Evolutionary conservation across 1,284 basidiomycete genomes (phyloP), one percentile per base, ranked within the genome.

Genomic region (Naganishia liquefaciens): DNA sequence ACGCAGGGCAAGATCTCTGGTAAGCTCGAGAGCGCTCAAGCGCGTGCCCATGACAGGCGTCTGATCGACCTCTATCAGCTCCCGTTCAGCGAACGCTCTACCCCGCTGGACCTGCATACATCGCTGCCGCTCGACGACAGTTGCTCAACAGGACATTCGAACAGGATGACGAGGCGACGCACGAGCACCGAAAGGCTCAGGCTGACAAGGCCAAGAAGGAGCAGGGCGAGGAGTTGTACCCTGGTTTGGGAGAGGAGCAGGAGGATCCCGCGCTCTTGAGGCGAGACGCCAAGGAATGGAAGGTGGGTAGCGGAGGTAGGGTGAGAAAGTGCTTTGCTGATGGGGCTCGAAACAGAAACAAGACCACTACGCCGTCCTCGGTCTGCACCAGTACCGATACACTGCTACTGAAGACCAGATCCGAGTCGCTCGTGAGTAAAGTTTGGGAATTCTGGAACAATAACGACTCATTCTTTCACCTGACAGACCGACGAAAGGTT

Each of bases 221-320:
- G 52, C 83, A 83, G 25, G 79, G 81, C 17, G 85, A 83, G 61
- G 84, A 83, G 27, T 88, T 89, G 67, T 93, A 93, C 75, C 93
- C 96, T 80, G 86, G 93, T 51, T 88, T 98, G 9, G 93, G 93
- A 5, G 91, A 95, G 67, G 96, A 99, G 80, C 82, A 87, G 67
- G 96, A 99, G 81, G 80, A 84, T 40, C 81, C 83, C 11, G 88
- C 88, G 28, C 75, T 94, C 54, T 80, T 95, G 52, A 79, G 82
- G 37, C 82, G 87, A 21, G 96, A 99, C 82, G 91, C 95, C 19
- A 98, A 97, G 80, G 93, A 97, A 78, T 99, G 95, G 95, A 99
- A 99, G 85, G 89, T 90, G 70, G 51, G 81, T 75, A 23, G 11
- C 13, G 25, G 4, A 23, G 19, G 21, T 51, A 2, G 1, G 37